phyloP scores from a whole-genome alignment of 768 basidiomycete genomes.

The Pleurotus cornucopiae region DNA sequence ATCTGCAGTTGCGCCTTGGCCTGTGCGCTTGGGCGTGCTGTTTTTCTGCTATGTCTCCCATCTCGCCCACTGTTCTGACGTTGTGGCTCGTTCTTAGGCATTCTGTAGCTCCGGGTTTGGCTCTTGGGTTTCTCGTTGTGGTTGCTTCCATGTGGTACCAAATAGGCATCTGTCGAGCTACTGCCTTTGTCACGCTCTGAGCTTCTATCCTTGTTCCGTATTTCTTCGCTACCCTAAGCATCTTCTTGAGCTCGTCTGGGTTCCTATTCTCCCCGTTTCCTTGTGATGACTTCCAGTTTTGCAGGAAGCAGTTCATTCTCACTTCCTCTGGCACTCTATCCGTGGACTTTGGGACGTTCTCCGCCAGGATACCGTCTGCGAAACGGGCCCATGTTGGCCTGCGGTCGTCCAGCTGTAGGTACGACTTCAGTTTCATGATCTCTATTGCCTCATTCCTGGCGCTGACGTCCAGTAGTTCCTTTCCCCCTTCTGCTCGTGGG shows the following conservation, averaged over 20 bases:
- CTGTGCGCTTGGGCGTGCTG: background rate
- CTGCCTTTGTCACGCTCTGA: background rate
- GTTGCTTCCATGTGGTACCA: background rate
- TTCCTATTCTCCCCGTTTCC: background rate
- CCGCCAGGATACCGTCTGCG: background rate
- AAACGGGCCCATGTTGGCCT: background rate
- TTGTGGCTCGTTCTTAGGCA: conserved; percentile 5
- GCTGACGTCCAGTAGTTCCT: conserved; percentile 6
- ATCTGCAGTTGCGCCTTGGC: background rate
- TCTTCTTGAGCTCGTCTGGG: background rate
- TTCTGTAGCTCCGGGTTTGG: background rate
- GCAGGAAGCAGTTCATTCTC: background rate
- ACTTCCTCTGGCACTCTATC: background rate
- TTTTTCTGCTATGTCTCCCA: background rate
- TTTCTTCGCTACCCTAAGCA: conserved; percentile 7
- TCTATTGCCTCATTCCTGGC: conserved; percentile 13
- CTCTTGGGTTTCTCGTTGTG: background rate
- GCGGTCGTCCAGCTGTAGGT: conserved; percentile 2
- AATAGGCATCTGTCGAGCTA: background rate
- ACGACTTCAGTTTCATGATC: conserved; percentile 11
- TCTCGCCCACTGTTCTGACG: background rate
- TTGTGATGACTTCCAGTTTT: background rate
- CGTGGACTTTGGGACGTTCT: background rate
- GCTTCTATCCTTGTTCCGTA: background rate
- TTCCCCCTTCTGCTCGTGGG: conserved; percentile 18